Conservation (phyloP, 1,284 basidiomycete species). For the Rhodotorula sp. region DNA sequence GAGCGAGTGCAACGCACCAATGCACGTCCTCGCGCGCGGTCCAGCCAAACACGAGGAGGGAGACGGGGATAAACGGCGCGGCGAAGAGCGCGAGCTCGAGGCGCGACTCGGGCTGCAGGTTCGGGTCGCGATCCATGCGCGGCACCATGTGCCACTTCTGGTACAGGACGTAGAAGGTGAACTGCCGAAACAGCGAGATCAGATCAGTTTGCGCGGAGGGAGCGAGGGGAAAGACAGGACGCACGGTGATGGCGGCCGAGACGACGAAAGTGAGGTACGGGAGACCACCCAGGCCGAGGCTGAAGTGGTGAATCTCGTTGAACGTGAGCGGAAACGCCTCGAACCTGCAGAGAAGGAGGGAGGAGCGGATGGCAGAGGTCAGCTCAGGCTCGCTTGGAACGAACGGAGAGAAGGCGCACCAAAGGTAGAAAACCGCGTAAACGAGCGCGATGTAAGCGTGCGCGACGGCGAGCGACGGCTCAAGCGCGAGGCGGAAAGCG, state of each 20-base stretch:
- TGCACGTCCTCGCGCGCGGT: slow-evolving; percentile 2
- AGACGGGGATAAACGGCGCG: slow-evolving; percentile 21
- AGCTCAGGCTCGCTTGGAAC: background rate
- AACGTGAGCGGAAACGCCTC: slow-evolving; percentile 46
- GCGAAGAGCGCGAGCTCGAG: slow-evolving; percentile 36
- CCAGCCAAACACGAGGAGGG: slow-evolving; percentile 41
- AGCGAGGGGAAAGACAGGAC: background rate
- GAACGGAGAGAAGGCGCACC: background rate
- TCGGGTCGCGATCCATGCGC: slow-evolving; percentile 24
- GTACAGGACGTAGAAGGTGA: slow-evolving; percentile 39
- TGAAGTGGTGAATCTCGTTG: slow-evolving; percentile 28
- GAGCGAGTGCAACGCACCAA: slow-evolving; percentile 1
- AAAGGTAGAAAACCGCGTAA: slow-evolving; percentile 37
- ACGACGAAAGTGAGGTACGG: slow-evolving; percentile 32
- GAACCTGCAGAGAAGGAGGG: slow-evolving; percentile 23
- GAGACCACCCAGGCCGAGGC: slow-evolving; percentile 21
- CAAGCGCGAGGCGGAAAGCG: slow-evolving; percentile 43
- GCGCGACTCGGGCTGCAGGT: slow-evolving; percentile 24
- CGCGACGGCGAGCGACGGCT: slow-evolving; percentile 36
- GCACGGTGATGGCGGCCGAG: slow-evolving; percentile 1
- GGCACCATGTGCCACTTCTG: slow-evolving; percentile 25
- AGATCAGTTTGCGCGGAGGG: background rate
- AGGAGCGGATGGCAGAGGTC: background rate
- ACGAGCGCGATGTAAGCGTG: slow-evolving; percentile 46
- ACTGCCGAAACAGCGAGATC: slow-evolving; percentile 25